Evolutionary conservation across 2,329 filamentous ascomycete species (phyloP).

Genomic region (Keithomyces neogunnii): DNA sequence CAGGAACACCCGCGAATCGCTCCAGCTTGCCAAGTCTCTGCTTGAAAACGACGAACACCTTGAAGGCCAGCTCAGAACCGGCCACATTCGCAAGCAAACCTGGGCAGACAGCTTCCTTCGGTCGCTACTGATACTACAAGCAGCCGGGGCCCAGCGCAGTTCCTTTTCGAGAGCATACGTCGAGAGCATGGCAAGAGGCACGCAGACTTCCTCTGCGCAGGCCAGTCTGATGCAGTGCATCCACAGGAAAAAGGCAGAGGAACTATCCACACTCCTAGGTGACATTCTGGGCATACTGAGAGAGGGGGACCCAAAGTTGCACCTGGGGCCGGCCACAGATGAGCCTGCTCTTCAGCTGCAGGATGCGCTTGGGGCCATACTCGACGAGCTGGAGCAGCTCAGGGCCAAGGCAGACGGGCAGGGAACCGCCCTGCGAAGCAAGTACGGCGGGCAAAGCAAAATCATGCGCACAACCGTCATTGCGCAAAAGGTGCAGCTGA

Average conservation of each 20-base stretch:
- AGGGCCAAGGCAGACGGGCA: slow-evolving; percentile 33
- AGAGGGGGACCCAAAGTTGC: slow-evolving; percentile 28
- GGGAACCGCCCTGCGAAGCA: slow-evolving; percentile 55
- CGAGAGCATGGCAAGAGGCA: slow-evolving; percentile 48
- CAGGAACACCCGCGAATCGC: slow-evolving; percentile 29
- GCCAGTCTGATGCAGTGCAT: slow-evolving; percentile 48
- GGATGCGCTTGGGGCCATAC: slow-evolving; percentile 29
- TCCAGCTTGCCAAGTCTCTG: slow-evolving; percentile 36
- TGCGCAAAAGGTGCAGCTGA: slow-evolving; percentile 73
- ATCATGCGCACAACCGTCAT: slow-evolving; percentile 70
- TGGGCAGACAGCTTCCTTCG: slow-evolving; percentile 37
- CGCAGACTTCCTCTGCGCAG: slow-evolving; percentile 38
- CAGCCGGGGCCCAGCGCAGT: slow-evolving; percentile 24
- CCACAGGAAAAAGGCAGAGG: slow-evolving; percentile 41
- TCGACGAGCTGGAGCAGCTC: slow-evolving; percentile 39
- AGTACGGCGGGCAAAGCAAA: slow-evolving; percentile 63
- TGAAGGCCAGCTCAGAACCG: slow-evolving; percentile 28
- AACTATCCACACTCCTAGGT: slow-evolving; percentile 18
- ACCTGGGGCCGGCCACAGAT: slow-evolving; percentile 22
- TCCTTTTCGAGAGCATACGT: slow-evolving; percentile 52
- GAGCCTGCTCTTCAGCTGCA: slow-evolving; percentile 23
- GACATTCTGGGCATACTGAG: slow-evolving; percentile 19
- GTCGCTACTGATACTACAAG: slow-evolving; percentile 37
- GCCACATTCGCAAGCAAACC: slow-evolving; percentile 23
- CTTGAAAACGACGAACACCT: slow-evolving; percentile 54